These are phyloP conservation scores for Eucalyptus globulus DNA, from an alignment of 345 rosid species.

Conservation along the genomic window DNA sequence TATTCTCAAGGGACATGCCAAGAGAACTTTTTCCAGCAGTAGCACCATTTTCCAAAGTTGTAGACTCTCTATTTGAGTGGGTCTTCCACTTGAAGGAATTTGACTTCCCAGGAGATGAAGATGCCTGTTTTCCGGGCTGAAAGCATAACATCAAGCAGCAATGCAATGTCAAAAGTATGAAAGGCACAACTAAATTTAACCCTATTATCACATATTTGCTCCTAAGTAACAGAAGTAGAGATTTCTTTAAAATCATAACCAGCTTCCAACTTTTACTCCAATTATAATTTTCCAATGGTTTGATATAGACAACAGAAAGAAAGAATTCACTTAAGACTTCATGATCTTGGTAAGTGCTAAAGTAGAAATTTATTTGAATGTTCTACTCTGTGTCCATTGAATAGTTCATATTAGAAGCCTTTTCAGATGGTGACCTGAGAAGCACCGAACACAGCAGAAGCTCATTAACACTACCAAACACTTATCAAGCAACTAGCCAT, in stretches of 20 bases:
- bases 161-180: neutral
- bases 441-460: neutral
- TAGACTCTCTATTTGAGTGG: slow-evolving; percentile 4
- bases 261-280: neutral
- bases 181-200: neutral
- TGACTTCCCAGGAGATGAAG: slow-evolving; percentile 38
- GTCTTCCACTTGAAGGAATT: slow-evolving; percentile 57
- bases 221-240: neutral
- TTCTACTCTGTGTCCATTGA: neutral
- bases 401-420: neutral
- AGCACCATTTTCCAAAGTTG: neutral
- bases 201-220: neutral
- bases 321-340: neutral
- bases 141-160: neutral
- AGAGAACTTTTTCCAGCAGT: slow-evolving; percentile 2
- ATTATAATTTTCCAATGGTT: neutral
- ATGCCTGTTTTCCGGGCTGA: slow-evolving; percentile 18
- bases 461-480: neutral
- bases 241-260: neutral
- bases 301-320: neutral
- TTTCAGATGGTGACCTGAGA: neutral
- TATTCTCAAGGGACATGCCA: slow-evolving; percentile 31
- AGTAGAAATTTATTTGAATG: neutral
- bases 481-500: neutral
- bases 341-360: neutral